phyloP scores from a whole-genome alignment of 1,284 basidiomycete genomes.

The Ustilago tritici region DNA sequence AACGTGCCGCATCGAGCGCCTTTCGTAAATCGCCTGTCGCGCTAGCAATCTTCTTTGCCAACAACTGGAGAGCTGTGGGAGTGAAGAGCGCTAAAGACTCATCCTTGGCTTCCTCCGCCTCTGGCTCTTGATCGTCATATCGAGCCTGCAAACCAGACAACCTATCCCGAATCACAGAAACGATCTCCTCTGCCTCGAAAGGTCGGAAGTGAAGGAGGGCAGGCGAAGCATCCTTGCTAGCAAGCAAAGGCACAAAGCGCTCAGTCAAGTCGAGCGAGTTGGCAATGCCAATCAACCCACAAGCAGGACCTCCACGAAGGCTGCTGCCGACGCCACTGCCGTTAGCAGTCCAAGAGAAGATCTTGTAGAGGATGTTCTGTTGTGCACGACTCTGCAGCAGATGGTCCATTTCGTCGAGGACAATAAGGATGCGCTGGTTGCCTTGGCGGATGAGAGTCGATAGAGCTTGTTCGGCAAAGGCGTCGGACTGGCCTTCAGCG shows the following conservation, averaged over 20 bases:
- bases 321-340: slow-evolving; percentile 13
- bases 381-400: slow-evolving; percentile 64
- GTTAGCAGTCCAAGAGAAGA: slow-evolving; percentile 65
- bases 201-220: slow-evolving; percentile 70
- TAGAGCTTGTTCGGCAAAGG: slow-evolving; percentile 38
- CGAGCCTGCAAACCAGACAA: slow-evolving; percentile 59
- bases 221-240: slow-evolving; percentile 64
- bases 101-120: background rate
- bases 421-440: slow-evolving; percentile 61
- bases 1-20: slow-evolving; percentile 69
- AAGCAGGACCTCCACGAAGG: slow-evolving; percentile 14
- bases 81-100: slow-evolving; percentile 65
- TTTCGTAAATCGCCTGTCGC: slow-evolving; percentile 70
- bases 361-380: slow-evolving; percentile 69
- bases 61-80: slow-evolving; percentile 69
- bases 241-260: slow-evolving; percentile 64
- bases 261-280: slow-evolving; percentile 68
- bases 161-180: slow-evolving; percentile 67
- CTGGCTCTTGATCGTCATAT: slow-evolving; percentile 28
- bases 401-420: slow-evolving; percentile 72
- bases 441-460: slow-evolving; percentile 41
- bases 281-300: slow-evolving; percentile 57
- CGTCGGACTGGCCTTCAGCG: slow-evolving; percentile 43
- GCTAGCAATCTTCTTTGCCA: slow-evolving; percentile 70
- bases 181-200: slow-evolving; percentile 69